Evolutionary conservation across 176 grass and related monocot genomes (phyloP).

Genomic region (Triticum turgidum): DNA sequence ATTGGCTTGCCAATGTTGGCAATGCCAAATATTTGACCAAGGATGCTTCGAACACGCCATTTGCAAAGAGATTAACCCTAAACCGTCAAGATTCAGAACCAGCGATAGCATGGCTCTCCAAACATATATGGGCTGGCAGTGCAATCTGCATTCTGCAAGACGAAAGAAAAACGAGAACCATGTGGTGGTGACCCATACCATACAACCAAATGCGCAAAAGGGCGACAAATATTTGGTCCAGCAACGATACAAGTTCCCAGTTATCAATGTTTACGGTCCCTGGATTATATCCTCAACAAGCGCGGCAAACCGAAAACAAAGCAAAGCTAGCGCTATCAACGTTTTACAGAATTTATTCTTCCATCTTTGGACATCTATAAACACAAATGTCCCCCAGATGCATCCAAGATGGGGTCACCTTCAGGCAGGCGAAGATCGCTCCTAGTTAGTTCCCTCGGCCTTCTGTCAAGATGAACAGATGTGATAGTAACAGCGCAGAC

Average conservation of each 20-base stretch:
- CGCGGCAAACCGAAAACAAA: background rate
- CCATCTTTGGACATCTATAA: slow-evolving; percentile 3
- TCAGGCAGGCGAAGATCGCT: background rate
- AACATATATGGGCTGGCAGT: background rate
- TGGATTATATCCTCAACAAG: background rate
- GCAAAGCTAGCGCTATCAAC: background rate
- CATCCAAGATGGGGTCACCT: background rate
- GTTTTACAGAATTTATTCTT: slow-evolving; percentile 36
- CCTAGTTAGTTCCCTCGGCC: slow-evolving; percentile 23
- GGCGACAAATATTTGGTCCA: background rate
- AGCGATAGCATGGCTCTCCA: background rate
- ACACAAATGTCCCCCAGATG: background rate
- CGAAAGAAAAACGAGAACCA: background rate
- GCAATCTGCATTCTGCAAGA: background rate
- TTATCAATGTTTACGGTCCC: slow-evolving; percentile 4
- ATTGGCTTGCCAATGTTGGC: no score
- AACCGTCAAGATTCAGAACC: background rate
- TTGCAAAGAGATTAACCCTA: background rate
- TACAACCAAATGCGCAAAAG: background rate
- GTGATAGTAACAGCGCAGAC: background rate
- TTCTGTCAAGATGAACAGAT: slow-evolving; percentile 37
- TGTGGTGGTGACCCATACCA: background rate
- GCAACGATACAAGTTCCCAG: background rate
- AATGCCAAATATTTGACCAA: no score
- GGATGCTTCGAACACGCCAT: no score